A percentile compares a stretch with the other conserved stretches of the same genome.
Conservation (phyloP, 768 basidiomycete species). For the Neoboletus brunneissimus region DNA sequence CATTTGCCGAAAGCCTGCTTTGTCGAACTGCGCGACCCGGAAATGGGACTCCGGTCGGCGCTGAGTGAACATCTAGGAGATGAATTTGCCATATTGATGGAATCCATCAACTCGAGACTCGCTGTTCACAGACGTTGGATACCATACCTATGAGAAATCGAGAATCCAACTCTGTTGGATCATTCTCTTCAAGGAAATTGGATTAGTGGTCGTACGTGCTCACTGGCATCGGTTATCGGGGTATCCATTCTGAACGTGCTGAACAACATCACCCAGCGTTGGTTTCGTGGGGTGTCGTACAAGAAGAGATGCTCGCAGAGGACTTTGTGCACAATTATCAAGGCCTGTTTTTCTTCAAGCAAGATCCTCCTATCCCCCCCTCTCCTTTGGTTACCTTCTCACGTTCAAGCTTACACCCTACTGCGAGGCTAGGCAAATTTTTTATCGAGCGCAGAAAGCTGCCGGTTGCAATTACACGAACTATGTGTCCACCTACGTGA, state of each 20-base stretch:
- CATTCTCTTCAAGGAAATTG: slow-evolving; percentile 67
- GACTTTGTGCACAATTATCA: slow-evolving; percentile 72
- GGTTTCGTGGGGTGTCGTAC: slow-evolving; percentile 61
- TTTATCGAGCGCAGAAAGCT: slow-evolving; percentile 49
- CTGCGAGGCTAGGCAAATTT: slow-evolving; percentile 52
- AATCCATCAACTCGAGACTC: too few relatives aligned
- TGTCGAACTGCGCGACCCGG: too few relatives aligned
- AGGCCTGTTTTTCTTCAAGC: slow-evolving; percentile 73
- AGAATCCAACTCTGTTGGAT: slow-evolving; percentile 48
- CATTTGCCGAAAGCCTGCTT: too few relatives aligned
- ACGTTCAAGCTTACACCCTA: neutral
- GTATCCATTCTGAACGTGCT: too few relatives aligned
- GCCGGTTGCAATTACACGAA: slow-evolving; percentile 58
- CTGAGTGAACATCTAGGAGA: too few relatives aligned
- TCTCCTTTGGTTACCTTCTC: neutral
- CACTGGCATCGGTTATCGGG: neutral
- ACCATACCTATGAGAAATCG: slow-evolving; percentile 71
- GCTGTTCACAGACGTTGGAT: slow-evolving; percentile 58
- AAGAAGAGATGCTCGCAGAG: slow-evolving; percentile 68
- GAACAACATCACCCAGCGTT: slow-evolving; percentile 38
- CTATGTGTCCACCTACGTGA: slow-evolving; percentile 61
- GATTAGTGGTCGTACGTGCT: slow-evolving; percentile 63
- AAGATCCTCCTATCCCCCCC: slow-evolving; percentile 11
- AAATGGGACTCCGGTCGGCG: too few relatives aligned
- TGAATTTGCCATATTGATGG: too few relatives aligned